Base-by-base conservation (phyloP, 148 eudicot genomes). In the Cornus controversa region DNA sequence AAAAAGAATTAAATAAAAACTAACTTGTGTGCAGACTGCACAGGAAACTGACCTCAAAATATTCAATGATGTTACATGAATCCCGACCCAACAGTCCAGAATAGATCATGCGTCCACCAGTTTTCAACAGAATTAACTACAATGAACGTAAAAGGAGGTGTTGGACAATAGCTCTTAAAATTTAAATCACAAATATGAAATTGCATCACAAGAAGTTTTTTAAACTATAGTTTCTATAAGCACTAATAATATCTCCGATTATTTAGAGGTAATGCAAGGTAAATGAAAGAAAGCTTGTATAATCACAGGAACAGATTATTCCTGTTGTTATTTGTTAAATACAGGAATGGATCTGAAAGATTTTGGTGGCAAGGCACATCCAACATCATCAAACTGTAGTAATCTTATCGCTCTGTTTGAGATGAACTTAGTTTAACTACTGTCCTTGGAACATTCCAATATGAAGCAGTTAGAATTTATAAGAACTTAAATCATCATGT, bases 61-160 rank as follows among this genome's bases (percentile, higher is more conserved):
- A 90, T 79, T 86, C 84, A 62, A 94, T 90, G 29, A 94, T 83
- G 66, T 42, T 67, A 67, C 82, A 76, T 50, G 98, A 94, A 37
- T 86, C 86, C 73, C 73, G 85, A 76, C 98, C 98, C 42, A 94
- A 69, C 24, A 89, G 91, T 77, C 98, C 96, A 36, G 91, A 91
- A 78, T 94, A 94, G 78, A 94, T 91, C 65, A 89, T 79, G 40
- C 63, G 86, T 8, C 98, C 96, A 11, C 96, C 94, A 64, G 80
- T 66, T 88, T 90, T 90, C 80, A 94, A 80, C 2, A 94, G 84
- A 68, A 91, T 65, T 81, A 94, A 79, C 98, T 93, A 88, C 81
- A 85, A 82, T 8, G 40, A n/a, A 58, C 28, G 57, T 31, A 20
- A 69, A 37, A 69, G 16, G 29, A 11, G 29, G 27, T 47, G 58